Evolutionary conservation across 1,139 yeast species (phyloP).

Genomic region (Geotrichum cucujoidarum): DNA sequence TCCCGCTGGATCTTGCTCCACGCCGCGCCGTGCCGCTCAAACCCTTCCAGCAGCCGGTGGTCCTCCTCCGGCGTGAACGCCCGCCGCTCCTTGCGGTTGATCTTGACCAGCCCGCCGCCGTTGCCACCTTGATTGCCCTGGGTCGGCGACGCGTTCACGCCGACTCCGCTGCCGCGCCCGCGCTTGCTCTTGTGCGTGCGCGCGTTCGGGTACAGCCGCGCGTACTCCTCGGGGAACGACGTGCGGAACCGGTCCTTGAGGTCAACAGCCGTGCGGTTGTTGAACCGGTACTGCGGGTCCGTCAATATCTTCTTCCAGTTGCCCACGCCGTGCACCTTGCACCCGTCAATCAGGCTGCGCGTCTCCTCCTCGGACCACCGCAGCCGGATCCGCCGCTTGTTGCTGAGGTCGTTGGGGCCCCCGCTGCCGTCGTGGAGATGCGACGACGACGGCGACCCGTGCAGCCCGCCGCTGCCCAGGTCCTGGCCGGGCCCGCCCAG

Average conservation of each 20-base stretch:
- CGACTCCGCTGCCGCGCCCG: constrained; percentile 17
- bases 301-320: constrained; percentile 45
- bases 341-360: constrained; percentile 40
- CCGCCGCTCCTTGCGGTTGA: constrained; percentile 42
- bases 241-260: constrained; percentile 42
- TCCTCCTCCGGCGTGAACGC: constrained; percentile 70
- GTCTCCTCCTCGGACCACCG: constrained; percentile 44
- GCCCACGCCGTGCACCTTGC: constrained; percentile 43
- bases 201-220: constrained; percentile 43
- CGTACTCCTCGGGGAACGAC: constrained; percentile 43
- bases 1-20: constrained; percentile 78
- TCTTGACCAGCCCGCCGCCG: constrained; percentile 35
- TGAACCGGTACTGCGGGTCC: constrained; percentile 40
- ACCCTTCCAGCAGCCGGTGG: constrained; percentile 60
- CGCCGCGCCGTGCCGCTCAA: constrained; percentile 66
- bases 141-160: no score
- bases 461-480: background rate
- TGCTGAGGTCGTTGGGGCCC: background rate
- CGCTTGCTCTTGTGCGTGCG: constrained; percentile 40
- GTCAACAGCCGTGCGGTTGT: constrained; percentile 42
- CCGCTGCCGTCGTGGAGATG: background rate
- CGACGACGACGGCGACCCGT: background rate
- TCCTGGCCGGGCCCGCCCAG: background rate
- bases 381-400: constrained; percentile 35
- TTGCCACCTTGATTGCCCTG: background rate